These are phyloP conservation scores for Rutstroemia sp. DNA, from an alignment of 2,329 filamentous ascomycete genomes.

Conservation along the genomic window DNA sequence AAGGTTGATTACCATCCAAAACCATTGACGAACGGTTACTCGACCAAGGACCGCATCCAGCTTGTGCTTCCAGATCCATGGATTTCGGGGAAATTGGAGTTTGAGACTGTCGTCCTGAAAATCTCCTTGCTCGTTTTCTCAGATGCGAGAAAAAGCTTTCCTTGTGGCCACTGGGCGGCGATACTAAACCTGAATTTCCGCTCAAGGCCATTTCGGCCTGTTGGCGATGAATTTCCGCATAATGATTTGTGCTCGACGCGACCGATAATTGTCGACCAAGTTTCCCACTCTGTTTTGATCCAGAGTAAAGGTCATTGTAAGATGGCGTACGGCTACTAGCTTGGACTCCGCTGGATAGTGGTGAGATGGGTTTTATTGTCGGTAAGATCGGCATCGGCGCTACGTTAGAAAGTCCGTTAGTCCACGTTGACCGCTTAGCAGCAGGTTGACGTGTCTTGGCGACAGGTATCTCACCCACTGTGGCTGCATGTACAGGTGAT, in stretches of 20 bases:
- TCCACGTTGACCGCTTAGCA: slow-evolving; percentile 88
- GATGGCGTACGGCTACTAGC: slow-evolving; percentile 59
- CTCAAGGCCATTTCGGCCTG: slow-evolving; percentile 88
- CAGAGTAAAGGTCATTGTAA: slow-evolving; percentile 41
- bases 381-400: slow-evolving; percentile 95
- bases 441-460: slow-evolving; percentile 43
- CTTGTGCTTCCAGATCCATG: slow-evolving; percentile 89
- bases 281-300: slow-evolving; percentile 50
- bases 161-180: slow-evolving; percentile 72
- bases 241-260: slow-evolving; percentile 87
- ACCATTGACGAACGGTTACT: slow-evolving; percentile 80
- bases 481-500: slow-evolving; percentile 36
- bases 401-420: slow-evolving; percentile 69
- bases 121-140: slow-evolving; percentile 81
- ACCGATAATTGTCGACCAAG: slow-evolving; percentile 91
- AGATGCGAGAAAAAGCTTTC: slow-evolving; percentile 98
- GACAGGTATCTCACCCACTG: slow-evolving; percentile 33
- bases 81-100: slow-evolving; percentile 69
- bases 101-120: slow-evolving; percentile 80
- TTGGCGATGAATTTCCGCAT: slow-evolving; percentile 80
- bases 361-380: slow-evolving; percentile 89
- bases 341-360: slow-evolving; percentile 90
- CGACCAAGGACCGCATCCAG: slow-evolving; percentile 83
- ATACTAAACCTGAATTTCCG: slow-evolving; percentile 63
- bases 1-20: slow-evolving; percentile 48